Conservation (phyloP, 192 early-diverging fungal genomes). For the Podila verticillata region DNA sequence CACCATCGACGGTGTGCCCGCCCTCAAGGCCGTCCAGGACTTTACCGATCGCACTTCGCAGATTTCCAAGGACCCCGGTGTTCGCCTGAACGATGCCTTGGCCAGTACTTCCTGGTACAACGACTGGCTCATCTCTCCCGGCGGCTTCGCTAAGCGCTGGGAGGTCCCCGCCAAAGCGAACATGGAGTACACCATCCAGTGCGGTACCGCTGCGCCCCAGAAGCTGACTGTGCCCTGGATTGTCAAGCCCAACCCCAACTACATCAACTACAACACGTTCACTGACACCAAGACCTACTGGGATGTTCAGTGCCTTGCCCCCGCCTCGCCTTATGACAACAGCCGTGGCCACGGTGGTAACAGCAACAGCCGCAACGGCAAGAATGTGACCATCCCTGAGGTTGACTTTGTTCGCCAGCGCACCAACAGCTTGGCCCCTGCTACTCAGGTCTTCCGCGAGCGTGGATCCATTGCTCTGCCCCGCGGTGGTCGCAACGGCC, state of each 20-base stretch:
- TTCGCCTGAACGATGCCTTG: constrained; percentile 53
- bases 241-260: constrained; percentile 21
- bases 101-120: constrained; percentile 48
- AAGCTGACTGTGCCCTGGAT: constrained; percentile 47
- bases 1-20: constrained; percentile 46
- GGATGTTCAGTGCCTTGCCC: constrained; percentile 30
- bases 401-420: neutral
- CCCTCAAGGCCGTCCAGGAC: constrained; percentile 36
- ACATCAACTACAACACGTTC: constrained; percentile 34
- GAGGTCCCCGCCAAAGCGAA: constrained; percentile 39
- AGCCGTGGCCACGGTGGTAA: neutral
- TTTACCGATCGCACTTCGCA: constrained; percentile 43
- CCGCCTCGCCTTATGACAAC: constrained; percentile 24
- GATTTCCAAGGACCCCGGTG: constrained; percentile 55
- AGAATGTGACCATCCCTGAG: neutral
- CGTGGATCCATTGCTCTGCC: constrained; percentile 33
- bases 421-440: constrained; percentile 4
- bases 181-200: constrained; percentile 45
- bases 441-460: constrained; percentile 23
- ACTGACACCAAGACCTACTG: constrained; percentile 44
- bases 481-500: constrained; percentile 18
- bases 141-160: constrained; percentile 37
- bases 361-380: neutral
- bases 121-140: constrained; percentile 34
- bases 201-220: constrained; percentile 2